Evolutionary conservation across 148 eudicot species (phyloP).

Genomic region (Linanthus parryae): DNA sequence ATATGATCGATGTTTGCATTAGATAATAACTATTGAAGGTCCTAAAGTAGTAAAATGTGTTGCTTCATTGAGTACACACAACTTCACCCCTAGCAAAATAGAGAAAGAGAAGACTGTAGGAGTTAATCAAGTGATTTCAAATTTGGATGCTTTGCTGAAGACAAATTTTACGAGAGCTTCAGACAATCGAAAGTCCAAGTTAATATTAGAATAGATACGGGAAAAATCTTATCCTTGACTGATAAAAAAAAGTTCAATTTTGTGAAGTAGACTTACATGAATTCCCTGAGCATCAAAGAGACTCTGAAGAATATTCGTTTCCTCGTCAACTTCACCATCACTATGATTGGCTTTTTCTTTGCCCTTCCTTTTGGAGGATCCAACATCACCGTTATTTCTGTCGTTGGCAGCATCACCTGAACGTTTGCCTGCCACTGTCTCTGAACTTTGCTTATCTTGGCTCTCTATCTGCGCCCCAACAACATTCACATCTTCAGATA

Average conservation of each 20-base stretch:
- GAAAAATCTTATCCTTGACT: neutral
- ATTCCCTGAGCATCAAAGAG: slow-evolving; percentile 95
- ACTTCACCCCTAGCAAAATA: too few species aligned
- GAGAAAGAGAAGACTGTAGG: too few species aligned
- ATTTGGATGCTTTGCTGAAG: too few species aligned
- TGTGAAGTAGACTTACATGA: slow-evolving; percentile 56
- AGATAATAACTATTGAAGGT: too few species aligned
- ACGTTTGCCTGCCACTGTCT: slow-evolving; percentile 14
- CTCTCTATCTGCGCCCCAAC: slow-evolving; percentile 43
- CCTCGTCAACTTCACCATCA: slow-evolving; percentile 46
- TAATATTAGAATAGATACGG: too few species aligned
- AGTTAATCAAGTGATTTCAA: too few species aligned
- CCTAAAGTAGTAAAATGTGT: too few species aligned
- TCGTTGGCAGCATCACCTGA: slow-evolving; percentile 19
- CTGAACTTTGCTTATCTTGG: slow-evolving; percentile 21
- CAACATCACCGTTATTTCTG: slow-evolving; percentile 15
- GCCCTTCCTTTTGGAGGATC: slow-evolving; percentile 25
- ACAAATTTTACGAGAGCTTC: too few species aligned
- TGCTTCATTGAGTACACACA: too few species aligned
- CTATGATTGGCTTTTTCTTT: slow-evolving; percentile 31
- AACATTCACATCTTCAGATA: slow-evolving; percentile 68
- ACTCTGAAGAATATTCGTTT: slow-evolving; percentile 59
- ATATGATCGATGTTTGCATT: too few species aligned
- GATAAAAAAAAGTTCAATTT: neutral
- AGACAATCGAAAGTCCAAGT: too few species aligned